phyloP scores from a whole-genome alignment of 2,329 filamentous ascomycete genomes.

The Calonectria pteridis region DNA sequence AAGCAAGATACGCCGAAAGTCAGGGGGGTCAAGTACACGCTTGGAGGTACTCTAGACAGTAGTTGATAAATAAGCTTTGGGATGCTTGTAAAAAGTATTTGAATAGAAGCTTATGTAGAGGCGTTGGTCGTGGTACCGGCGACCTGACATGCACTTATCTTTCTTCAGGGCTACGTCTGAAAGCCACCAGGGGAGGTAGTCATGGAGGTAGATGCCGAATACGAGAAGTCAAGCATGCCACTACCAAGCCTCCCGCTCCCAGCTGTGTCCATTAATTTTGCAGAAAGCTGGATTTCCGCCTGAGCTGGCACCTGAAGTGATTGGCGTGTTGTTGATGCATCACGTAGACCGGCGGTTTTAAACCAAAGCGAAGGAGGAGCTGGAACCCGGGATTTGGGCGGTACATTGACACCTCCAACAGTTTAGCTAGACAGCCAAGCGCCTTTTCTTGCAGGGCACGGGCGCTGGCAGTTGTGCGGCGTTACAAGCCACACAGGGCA shows the following conservation, averaged over 20 bases:
- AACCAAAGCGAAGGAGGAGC: background rate
- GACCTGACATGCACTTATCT: no score
- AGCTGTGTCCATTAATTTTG: background rate
- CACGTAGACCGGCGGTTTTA: background rate
- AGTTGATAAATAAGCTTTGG: background rate
- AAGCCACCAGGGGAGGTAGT: background rate
- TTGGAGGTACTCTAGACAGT: background rate
- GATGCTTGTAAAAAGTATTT: background rate
- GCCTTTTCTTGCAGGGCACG: background rate
- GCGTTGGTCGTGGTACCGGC: background rate
- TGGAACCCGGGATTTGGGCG: background rate
- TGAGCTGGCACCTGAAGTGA: background rate
- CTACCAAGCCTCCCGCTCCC: background rate
- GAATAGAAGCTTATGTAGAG: background rate
- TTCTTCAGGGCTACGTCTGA: background rate
- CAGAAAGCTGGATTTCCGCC: no score
- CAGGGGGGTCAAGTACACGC: background rate
- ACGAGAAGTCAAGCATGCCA: background rate
- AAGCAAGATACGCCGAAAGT: no score
- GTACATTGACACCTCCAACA: background rate
- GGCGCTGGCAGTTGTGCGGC: background rate
- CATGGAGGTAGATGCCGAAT: background rate
- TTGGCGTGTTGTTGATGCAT: background rate
- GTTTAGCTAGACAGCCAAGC: background rate
- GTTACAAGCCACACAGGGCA: background rate